phyloP scores from a whole-genome alignment of 2,329 filamentous ascomycete genomes.

The Botrytis hyacinthi region DNA sequence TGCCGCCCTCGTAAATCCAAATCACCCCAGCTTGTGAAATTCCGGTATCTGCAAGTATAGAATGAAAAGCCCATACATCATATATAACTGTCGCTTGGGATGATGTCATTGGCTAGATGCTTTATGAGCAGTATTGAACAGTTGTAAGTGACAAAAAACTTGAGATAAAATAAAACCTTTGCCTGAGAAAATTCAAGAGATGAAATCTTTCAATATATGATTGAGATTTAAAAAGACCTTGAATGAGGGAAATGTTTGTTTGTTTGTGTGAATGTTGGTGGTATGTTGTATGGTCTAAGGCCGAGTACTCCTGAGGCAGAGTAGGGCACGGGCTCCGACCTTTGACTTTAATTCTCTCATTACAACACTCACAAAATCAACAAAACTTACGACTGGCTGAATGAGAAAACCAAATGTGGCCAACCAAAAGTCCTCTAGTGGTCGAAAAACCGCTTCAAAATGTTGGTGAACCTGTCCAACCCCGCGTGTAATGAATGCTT shows the following conservation, averaged over 20 bases:
- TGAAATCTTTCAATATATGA: neutral
- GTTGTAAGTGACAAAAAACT: neutral
- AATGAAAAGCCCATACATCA: neutral
- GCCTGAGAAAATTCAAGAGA: neutral
- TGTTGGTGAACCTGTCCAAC: neutral
- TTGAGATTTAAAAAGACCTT: neutral
- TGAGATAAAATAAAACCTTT: neutral
- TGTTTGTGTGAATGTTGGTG: neutral
- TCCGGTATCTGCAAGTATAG: neutral
- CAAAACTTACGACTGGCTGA: neutral
- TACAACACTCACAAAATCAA: neutral
- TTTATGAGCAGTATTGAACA: neutral
- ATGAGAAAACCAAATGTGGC: no score
- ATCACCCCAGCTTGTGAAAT: neutral
- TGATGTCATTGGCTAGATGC: neutral
- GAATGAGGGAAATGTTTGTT: neutral
- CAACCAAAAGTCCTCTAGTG: neutral
- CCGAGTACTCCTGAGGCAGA: neutral
- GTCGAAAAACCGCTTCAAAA: neutral
- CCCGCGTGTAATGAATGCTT: neutral
- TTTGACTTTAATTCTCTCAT: neutral
- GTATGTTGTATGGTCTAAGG: neutral
- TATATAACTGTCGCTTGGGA: neutral
- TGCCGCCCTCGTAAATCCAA: neutral
- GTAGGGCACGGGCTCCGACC: neutral